Conservation (phyloP, 441 rosid species). For the Gossypium trilobum region DNA sequence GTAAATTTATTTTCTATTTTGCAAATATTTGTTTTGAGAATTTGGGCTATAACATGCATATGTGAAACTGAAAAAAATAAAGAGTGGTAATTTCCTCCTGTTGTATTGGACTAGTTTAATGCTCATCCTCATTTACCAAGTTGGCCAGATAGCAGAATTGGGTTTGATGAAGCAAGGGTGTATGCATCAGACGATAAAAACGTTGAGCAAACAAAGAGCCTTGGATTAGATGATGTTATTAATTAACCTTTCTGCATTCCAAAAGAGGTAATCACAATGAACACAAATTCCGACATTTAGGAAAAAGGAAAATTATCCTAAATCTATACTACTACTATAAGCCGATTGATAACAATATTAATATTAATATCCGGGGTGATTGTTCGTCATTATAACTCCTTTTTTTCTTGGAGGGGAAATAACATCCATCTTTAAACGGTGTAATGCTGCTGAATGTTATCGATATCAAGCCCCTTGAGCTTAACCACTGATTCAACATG, state of each 20-base stretch:
- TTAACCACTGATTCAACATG: conserved; percentile 75
- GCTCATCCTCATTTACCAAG: no score
- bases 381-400: conserved; percentile 20
- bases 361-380: neutral
- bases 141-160: no score
- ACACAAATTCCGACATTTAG: neutral
- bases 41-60: no score
- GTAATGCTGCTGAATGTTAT: conserved; percentile 70
- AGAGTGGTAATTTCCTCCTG: no score
- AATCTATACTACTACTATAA: neutral
- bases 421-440: conserved; percentile 35
- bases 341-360: neutral
- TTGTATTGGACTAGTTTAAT: no score
- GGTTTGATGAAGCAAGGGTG: no score
- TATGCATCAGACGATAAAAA: no score
- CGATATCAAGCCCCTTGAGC: conserved; percentile 75
- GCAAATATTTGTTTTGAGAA: no score
- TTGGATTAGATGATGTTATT: neutral
- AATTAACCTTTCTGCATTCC: neutral
- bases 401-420: neutral
- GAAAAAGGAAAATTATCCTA: neutral
- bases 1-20: no score
- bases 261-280: neutral
- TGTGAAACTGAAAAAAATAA: no score
- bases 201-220: neutral